Evolutionary conservation across 305 asterid genomes (phyloP), one percentile per base, ranked within the genome.

Genomic region (Fraxinus nigra): DNA sequence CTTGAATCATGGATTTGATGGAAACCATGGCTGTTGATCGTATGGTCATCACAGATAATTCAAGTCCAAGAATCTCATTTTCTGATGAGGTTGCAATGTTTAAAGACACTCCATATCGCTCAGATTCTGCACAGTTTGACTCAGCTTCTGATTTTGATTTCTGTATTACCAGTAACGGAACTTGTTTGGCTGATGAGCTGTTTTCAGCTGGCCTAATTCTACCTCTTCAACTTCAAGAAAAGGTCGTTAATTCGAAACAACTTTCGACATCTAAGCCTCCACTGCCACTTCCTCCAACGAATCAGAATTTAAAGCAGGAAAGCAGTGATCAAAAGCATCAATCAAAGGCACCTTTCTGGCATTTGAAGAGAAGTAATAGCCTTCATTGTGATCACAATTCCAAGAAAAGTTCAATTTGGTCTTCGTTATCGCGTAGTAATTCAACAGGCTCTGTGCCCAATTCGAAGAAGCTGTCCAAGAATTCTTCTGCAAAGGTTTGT

Each of bases 391-490:
- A 77, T 22, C 81, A 84, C 2, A 81, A 80, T 48, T 61, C 77
- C 51, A 83, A 82, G 80, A 88, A 80, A 80, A 85, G 86, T 26
- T 87, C 90, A 11, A 81, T 87, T 87, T 88, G 91, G 90, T 83
- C 90, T 54, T 61, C 87, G 56, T 54, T 88, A 24, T 81, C 83
- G 26, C 78, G 91, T 10, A 87, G 91, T 86, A 83, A 85, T 33
- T 88, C 91, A n/a, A 87, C 91, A 13, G 91, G 91, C 1, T 88
- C 90, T 75, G 84, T 76, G n/a, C 83, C 81, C 13, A 84, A 72
- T 76, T 20, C 82, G 9, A 79, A 81, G 61, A 76, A 82, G 72
- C 43, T 18, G 0, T 33, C 18, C 24, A 82, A 72, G 80, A 83
- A 69, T 80, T 34, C 83, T 16, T 22, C 79, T 75, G 54, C 81